These are phyloP conservation scores for Ophiocytium majus DNA, from an alignment of 352 stramenopile genomes.

Conservation along the genomic window DNA sequence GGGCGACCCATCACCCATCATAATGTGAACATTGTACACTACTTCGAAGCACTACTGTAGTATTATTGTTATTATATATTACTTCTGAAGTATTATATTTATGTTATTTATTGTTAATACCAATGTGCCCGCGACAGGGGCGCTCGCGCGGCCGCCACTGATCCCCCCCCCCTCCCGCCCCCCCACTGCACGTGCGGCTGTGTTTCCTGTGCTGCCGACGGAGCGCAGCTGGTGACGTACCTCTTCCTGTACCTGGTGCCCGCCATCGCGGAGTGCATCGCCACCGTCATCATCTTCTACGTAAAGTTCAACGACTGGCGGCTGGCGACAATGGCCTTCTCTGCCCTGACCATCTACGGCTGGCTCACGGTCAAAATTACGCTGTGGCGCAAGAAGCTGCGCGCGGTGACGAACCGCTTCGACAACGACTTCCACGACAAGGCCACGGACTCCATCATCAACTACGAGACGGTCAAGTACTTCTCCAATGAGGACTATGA, in stretches of 20 bases:
- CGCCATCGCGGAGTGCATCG: conserved; percentile 81
- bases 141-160: no score
- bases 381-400: conserved; percentile 95
- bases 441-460: conserved; percentile 92
- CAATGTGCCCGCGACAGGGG: no score
- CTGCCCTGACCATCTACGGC: conserved; percentile 90
- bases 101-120: no score
- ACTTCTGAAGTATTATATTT: no score
- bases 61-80: no score
- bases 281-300: conserved; percentile 80
- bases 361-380: conserved; percentile 93
- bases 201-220: no score
- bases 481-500: conserved; percentile 94
- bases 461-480: conserved; percentile 98
- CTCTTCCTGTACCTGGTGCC: conserved; percentile 93
- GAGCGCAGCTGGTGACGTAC: conserved; percentile 83
- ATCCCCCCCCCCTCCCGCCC: background rate
- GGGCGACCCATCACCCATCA: no score
- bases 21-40: no score
- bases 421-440: conserved; percentile 97
- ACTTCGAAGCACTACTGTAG: no score
- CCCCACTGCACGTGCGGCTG: no score
- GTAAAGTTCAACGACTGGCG: conserved; percentile 87
- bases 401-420: conserved; percentile 75
- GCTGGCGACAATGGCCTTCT: conserved; percentile 86